Percentiles rank a stretch among this genome's conserved stretches.
phyloP scores from a whole-genome alignment of 139 green algal genomes.

The Tetradesmus lagerheimii region DNA sequence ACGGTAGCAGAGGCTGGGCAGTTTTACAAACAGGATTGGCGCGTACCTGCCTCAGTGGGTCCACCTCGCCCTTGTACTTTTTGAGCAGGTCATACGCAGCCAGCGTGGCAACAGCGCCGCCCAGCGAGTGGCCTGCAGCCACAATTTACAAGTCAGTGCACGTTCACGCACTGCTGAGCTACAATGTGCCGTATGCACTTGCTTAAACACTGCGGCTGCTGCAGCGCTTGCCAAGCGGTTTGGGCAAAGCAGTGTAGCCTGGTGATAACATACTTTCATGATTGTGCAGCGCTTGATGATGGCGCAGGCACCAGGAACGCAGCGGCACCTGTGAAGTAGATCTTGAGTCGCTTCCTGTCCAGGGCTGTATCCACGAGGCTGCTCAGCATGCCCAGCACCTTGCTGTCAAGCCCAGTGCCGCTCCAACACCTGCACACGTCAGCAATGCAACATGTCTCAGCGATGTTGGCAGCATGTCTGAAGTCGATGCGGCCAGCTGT shows the following conservation, averaged over 20 bases:
- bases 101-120: conserved; percentile 87
- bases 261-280: too few relatives aligned
- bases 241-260: not conserved
- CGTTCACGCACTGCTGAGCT: too few relatives aligned
- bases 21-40: too few relatives aligned
- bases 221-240: too few relatives aligned
- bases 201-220: not conserved
- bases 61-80: not conserved
- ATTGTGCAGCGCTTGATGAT: not conserved
- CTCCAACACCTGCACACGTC: conserved; percentile 11
- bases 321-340: conserved; percentile 31
- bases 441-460: not conserved
- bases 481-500: not conserved
- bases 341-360: not conserved
- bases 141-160: too few relatives aligned
- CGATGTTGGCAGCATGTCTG: not conserved
- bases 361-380: conserved; percentile 29
- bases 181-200: too few relatives aligned
- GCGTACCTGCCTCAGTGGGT: not conserved
- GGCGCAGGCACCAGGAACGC: too few relatives aligned
- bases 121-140: conserved; percentile 85
- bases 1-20: not conserved
- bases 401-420: not conserved
- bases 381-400: conserved; percentile 23
- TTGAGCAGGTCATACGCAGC: conserved; percentile 78